Base-by-base conservation (phyloP, 306 rosid species). In the Trifolium pratense region DNA sequence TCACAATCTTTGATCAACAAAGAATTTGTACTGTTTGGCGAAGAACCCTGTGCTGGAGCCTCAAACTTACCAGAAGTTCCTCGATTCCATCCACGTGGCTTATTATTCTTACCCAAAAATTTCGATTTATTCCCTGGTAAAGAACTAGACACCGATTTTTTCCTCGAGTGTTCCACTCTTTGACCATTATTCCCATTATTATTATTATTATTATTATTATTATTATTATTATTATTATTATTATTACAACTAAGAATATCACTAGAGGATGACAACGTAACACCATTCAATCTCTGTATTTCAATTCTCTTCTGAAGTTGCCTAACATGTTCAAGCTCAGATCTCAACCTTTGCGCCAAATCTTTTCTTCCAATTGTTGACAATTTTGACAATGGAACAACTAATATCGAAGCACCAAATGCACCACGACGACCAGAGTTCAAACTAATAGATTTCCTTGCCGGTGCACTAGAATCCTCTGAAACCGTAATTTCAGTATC, bases 1-100 rank as follows among this genome's bases (percentile, higher is more conserved):
- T 88, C 93, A 25, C 97, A 92, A 71, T 89, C 96, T 73, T 89
- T 89, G 85, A 86, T 92, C 79, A 91, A 46, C 79, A 82, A 77
- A 57, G 71, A 82, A 75, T 20, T 85, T 3, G 84, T 71, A 9
- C 85, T 46, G 74, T 43, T 77, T 9, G 88, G 82, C 42, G 80
- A 75, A 75, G 80, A 56, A 25, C 84, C 61, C 67, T 56, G 82
- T 25, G 21, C 42, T 0, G 70, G 75, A 37, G 89, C 8, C 80
- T 78, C 89, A 67, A 84, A 79, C 83, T 75, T 86, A 4, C 93
- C 96, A 7, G 89, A 67, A 68, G 86, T 59, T 5, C 82, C 86
- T 4, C 82, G 85, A 71, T 80, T 84, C 88, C 79, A 79, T 23
- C 83, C 89, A 6, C 79, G 84, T 7, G 77, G 83, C 71, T 89